phyloP scores from a whole-genome alignment of 2,329 filamentous ascomycete genomes.

The Colletotrichum sp. region DNA sequence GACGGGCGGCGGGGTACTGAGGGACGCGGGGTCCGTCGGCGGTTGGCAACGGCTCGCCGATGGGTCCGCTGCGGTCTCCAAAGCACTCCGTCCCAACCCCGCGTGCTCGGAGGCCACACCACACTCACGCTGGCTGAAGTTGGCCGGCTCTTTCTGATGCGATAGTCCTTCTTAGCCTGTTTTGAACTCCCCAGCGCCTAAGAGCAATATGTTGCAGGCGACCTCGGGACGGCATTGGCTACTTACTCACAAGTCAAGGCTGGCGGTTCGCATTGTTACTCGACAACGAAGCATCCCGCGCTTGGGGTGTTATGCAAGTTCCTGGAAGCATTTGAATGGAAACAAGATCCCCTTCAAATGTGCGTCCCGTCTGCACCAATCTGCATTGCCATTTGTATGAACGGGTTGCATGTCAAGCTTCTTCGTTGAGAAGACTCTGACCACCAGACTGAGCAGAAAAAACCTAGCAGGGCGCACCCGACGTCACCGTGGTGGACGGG shows the following conservation, averaged over 20 bases:
- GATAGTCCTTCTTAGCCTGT: neutral
- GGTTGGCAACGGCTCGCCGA: constrained; percentile 10
- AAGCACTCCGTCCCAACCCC: neutral
- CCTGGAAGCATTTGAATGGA: neutral
- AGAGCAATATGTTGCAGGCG: neutral
- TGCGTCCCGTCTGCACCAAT: neutral
- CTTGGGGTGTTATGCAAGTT: constrained; percentile 7
- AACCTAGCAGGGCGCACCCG: neutral
- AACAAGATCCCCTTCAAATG: neutral
- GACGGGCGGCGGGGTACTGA: neutral
- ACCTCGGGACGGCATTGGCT: neutral
- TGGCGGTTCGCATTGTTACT: neutral
- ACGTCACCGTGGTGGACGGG: neutral
- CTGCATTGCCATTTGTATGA: neutral
- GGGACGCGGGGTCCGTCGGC: neutral
- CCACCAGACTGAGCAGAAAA: neutral
- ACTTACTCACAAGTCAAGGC: neutral
- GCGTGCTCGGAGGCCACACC: neutral
- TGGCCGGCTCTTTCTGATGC: neutral
- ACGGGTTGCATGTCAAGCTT: neutral
- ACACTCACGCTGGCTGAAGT: neutral
- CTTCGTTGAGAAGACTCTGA: neutral
- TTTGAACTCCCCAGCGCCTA: neutral
- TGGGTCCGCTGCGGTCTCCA: neutral
- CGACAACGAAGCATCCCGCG: neutral